Evolutionary conservation across 2,329 filamentous ascomycete genomes (phyloP), one percentile per base, ranked within the genome.

Genomic region (Verticillium isaacii): DNA sequence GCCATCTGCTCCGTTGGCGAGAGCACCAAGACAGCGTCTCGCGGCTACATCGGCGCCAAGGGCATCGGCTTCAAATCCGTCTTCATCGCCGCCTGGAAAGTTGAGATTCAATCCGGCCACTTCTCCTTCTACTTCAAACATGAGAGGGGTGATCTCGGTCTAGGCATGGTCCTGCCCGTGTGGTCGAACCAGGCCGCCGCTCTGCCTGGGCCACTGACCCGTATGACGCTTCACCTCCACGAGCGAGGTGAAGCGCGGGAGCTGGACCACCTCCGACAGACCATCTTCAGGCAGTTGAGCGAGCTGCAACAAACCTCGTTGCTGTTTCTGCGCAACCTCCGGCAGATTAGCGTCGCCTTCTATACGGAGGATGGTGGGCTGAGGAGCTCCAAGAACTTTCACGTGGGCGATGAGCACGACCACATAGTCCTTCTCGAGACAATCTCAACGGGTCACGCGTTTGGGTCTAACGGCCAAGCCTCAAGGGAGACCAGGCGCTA

Each of bases 41-140:
- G 76, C 7, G 76, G 76, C 0, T 82, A 80, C 50, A 80, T 81
- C n/a, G 80, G 80, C 2, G 78, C 79, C 61, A 82, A 83, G 60
- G 80, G 80, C 11, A 80, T 83, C 17, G 81, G 80, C 0, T 83
- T 83, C 70, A 83, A 83, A 63, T 81, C 80, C 0, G 78, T 81
- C 1, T 84, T 83, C 63, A 81, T 74, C 66, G 80, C 73, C 0
- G 78, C 80, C 0, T 74, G 69, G 62, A 75, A 74, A 32, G 80
- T 79, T 5, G 73, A 75, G 45, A 79, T 83, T 17, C 74, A 75
- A 25, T 83, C 80, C 0, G 75, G 77, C 0, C 19, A 63, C 32
- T 80, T 77, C 62, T 77, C 75, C 0, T 84, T 84, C 68, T 74
- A 69, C 8, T 81, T 84, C 64, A 67, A 57, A 0, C 76, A 79